Evolutionary conservation across 495 filamentous ascomycete genomes (phyloP), one percentile per base, ranked within the genome.

Genomic region (Neurospora sp.): DNA sequence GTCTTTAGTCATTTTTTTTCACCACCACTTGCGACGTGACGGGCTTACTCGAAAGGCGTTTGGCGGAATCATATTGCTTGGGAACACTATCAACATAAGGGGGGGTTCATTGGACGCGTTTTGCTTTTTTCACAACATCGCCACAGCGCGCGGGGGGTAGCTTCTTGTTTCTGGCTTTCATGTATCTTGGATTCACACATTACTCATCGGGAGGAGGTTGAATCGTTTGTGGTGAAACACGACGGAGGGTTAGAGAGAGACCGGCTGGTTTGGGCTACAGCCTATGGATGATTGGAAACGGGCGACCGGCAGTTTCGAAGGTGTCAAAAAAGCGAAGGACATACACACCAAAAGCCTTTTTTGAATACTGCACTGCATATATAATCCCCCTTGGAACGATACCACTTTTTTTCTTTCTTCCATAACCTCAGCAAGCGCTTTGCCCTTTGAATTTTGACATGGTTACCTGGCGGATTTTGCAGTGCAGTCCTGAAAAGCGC

Each of bases 21-120:
- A 65, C 53, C 53, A 65, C 69, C 27, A 41, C 41, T 76, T 53
- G 73, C 35, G 69, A 74, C 71, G 74, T 74, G 72, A 76, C 72
- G 70, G 70, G 70, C 7, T 71, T 59, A 71, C 70, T 65, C 53
- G 53, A 65, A 65, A 65, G 53, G 68, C 68, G 68, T 69, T 69
- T 38, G 68, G 68, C 35, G 68, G 39, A 69, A 69, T 65, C 53
- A 65, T 61, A 61, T 65, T 65, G 22, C 53, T 65, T 65, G 53
- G 53, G 53, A 44, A 70, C 41, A 35, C 70, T 71, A 37, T 71
- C 35, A 27, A 70, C 40, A 27, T 70, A 44, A 42, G 35, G 40
- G 39, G 38, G 35, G n/a, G 69, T 70, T 27, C 40, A 45, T 70
- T 48, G 69, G 69, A 61, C 53, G 27, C 53, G 53, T 61, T 61